Evolutionary conservation across 352 stramenopile genomes (phyloP).

Genomic region (Phytophthora capsici): DNA sequence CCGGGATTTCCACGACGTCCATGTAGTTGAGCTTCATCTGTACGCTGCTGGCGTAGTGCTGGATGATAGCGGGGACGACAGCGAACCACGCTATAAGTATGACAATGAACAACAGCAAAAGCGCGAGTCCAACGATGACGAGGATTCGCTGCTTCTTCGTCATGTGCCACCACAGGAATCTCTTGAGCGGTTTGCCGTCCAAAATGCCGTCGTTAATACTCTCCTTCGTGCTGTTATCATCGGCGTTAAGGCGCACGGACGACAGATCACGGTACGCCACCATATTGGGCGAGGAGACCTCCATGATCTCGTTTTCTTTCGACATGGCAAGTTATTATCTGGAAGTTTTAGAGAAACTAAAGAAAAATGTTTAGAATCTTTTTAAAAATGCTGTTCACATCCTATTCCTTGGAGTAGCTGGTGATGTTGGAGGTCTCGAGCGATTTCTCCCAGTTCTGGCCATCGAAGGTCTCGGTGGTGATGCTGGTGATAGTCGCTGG

Average conservation of each 20-base stretch:
- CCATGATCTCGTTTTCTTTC: slow-evolving; percentile 14
- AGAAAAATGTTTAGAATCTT: not conserved
- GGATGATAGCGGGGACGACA: slow-evolving; percentile 62
- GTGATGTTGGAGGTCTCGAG: slow-evolving; percentile 17
- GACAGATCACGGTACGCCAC: slow-evolving; percentile 14
- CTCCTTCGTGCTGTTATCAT: slow-evolving; percentile 8
- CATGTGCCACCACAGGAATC: slow-evolving; percentile 61
- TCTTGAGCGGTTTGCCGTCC: slow-evolving; percentile 30
- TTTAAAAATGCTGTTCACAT: no score
- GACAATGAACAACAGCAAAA: slow-evolving; percentile 44
- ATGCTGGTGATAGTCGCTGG: slow-evolving; percentile 54
- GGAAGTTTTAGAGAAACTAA: not conserved
- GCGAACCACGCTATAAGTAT: slow-evolving; percentile 65
- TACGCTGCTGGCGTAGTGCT: slow-evolving; percentile 56
- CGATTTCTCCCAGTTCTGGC: slow-evolving; percentile 70
- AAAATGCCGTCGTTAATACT: slow-evolving; percentile 17
- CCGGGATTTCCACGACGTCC: slow-evolving; percentile 53
- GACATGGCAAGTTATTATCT: not conserved
- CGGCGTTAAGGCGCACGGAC: slow-evolving; percentile 22
- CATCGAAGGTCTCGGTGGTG: slow-evolving; percentile 73
- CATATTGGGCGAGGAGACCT: slow-evolving; percentile 13
- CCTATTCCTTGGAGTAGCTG: slow-evolving; percentile 23
- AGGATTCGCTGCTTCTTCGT: slow-evolving; percentile 55
- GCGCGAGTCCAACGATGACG: slow-evolving; percentile 42
- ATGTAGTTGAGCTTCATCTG: slow-evolving; percentile 67